Percentiles rank a stretch among this genome's conserved stretches.
These are phyloP conservation scores for Brettanomyces anomalus DNA, from an alignment of 805 yeast species.

Conservation along the genomic window DNA sequence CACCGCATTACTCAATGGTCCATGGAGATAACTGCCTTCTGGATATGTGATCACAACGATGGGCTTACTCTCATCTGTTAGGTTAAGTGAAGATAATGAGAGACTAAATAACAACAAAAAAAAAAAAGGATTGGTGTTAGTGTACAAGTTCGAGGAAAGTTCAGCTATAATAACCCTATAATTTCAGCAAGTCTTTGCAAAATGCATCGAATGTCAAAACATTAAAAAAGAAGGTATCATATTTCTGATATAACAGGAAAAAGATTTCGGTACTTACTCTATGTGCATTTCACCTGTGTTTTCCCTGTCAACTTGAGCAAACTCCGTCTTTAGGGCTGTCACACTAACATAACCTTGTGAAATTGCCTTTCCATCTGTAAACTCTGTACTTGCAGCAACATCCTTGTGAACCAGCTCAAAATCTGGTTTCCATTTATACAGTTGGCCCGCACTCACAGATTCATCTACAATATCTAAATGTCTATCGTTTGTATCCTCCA, in stretches of 20 bases:
- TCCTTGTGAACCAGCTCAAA: conserved; percentile 57
- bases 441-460: conserved; percentile 31
- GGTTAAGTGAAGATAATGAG: neutral
- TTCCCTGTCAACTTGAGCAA: conserved; percentile 41
- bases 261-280: conserved; percentile 25
- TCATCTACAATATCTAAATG: conserved; percentile 40
- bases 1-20: conserved; percentile 34
- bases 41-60: conserved; percentile 30
- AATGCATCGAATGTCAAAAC: neutral
- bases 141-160: too few species aligned
- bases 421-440: conserved; percentile 79
- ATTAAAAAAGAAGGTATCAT: too few species aligned
- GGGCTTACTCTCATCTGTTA: neutral
- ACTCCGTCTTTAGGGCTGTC: conserved; percentile 67
- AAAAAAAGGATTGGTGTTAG: neutral
- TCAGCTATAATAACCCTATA: too few species aligned
- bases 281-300: conserved; percentile 49
- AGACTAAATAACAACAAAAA: neutral
- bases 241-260: too few species aligned
- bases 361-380: conserved; percentile 65
- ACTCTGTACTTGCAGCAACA: conserved; percentile 31
- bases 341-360: conserved; percentile 55
- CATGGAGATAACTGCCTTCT: conserved; percentile 29
- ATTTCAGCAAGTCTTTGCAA: too few species aligned
- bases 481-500: conserved; percentile 15